phyloP scores from a whole-genome alignment of 768 basidiomycete genomes.

The Imleria badia region DNA sequence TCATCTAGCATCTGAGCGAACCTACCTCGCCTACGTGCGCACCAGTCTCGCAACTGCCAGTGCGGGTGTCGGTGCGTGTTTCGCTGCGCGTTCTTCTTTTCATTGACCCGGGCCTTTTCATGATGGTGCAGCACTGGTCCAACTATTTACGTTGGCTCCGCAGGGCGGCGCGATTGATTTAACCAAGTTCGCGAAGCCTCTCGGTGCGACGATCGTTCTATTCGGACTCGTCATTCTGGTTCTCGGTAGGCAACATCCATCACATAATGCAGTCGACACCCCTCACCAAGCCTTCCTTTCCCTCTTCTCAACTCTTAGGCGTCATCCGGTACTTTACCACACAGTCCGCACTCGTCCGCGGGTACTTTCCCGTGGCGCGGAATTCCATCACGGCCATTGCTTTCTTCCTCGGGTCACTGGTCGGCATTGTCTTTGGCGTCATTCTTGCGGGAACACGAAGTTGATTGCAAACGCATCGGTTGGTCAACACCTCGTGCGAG shows the following conservation, averaged over 20 bases:
- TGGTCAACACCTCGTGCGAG: neutral
- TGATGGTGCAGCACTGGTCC: constrained; percentile 45
- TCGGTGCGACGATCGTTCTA: constrained; percentile 50
- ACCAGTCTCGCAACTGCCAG: constrained; percentile 61
- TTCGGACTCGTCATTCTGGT: constrained; percentile 47
- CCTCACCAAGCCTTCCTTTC: neutral
- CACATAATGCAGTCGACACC: neutral
- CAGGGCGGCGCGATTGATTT: constrained; percentile 7
- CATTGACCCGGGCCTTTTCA: neutral
- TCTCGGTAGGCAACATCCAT: constrained; percentile 38
- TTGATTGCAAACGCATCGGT: neutral
- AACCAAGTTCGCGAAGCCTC: constrained; percentile 43
- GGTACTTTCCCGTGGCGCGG: constrained; percentile 56
- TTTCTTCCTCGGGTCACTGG: constrained; percentile 38
- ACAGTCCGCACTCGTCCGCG: constrained; percentile 48
- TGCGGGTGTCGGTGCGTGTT: constrained; percentile 55
- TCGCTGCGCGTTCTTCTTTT: neutral
- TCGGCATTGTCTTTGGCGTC: constrained; percentile 44
- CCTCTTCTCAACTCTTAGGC: constrained; percentile 33
- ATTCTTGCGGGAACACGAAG: constrained; percentile 32
- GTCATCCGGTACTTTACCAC: constrained; percentile 52
- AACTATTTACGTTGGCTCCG: constrained; percentile 45
- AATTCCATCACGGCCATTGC: constrained; percentile 43
- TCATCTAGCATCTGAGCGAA: constrained; percentile 62
- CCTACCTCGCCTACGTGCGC: constrained; percentile 63